A percentile compares a stretch with the other conserved stretches of the same genome.
phyloP scores from a whole-genome alignment of 1,284 basidiomycete genomes.

The Ustilago crameri region DNA sequence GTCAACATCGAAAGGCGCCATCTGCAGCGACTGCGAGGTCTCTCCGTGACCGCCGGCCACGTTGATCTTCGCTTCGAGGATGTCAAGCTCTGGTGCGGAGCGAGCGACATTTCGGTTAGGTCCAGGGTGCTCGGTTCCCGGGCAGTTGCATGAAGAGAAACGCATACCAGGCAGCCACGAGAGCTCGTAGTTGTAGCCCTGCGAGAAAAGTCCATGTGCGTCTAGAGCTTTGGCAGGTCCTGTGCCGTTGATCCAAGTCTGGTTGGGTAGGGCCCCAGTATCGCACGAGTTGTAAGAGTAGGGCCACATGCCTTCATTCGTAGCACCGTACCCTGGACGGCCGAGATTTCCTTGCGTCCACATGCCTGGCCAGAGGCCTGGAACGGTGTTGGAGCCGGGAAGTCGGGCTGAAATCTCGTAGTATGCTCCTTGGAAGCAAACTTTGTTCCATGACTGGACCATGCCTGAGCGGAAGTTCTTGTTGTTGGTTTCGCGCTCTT shows the following conservation, averaged over 20 bases:
- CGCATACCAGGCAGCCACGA: slow-evolving; percentile 64
- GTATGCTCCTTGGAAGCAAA: slow-evolving; percentile 68
- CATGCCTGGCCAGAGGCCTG: slow-evolving; percentile 69
- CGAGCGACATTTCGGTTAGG: slow-evolving; percentile 60
- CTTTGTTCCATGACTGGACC: slow-evolving; percentile 68
- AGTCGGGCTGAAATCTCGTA: slow-evolving; percentile 54
- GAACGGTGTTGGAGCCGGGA: slow-evolving; percentile 27
- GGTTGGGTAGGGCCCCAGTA: slow-evolving; percentile 62
- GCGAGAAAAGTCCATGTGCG: slow-evolving; percentile 40
- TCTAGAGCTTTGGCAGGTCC: slow-evolving; percentile 52
- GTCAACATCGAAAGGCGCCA: slow-evolving; percentile 66
- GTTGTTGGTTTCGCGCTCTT: slow-evolving; percentile 56
- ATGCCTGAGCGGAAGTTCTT: slow-evolving; percentile 66
- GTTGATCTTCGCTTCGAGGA: slow-evolving; percentile 72
- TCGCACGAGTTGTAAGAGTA: slow-evolving; percentile 69
- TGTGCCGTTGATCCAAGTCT: slow-evolving; percentile 52
- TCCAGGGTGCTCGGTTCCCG: slow-evolving; percentile 61
- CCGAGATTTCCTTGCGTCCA: slow-evolving; percentile 66
- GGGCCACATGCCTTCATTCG: slow-evolving; percentile 68
- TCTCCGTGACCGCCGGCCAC: slow-evolving; percentile 51
- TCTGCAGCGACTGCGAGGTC: slow-evolving; percentile 65
- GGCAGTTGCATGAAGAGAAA: slow-evolving; percentile 61
- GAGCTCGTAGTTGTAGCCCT: slow-evolving; percentile 43
- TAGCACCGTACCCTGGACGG: slow-evolving; percentile 65
- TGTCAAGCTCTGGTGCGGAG: slow-evolving; percentile 67